These are phyloP conservation scores for Populus tomentosa DNA, from an alignment of 441 rosid species.

Conservation along the genomic window DNA sequence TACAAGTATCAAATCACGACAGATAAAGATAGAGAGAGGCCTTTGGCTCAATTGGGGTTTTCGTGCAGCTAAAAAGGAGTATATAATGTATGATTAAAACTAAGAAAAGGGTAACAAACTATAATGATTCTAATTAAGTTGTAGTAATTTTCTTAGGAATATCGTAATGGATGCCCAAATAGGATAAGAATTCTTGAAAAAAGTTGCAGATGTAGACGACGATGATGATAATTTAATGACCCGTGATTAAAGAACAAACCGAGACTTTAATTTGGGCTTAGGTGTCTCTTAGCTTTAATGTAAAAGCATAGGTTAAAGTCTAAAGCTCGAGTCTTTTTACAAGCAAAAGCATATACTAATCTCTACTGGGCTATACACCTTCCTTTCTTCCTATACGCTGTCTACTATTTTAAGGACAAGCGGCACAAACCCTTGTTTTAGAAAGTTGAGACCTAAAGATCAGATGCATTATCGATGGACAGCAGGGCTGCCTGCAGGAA, in stretches of 20 bases:
- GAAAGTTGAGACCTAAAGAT: slow-evolving; percentile 41
- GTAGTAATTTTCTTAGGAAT: background rate
- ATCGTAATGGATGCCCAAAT: background rate
- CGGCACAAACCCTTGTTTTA: slow-evolving; percentile 51
- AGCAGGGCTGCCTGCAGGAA: slow-evolving; percentile 28
- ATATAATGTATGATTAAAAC: background rate
- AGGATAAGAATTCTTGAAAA: background rate
- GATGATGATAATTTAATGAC: background rate
- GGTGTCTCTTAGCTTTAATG: slow-evolving; percentile 32
- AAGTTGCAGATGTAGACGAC: background rate
- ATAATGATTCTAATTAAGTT: background rate
- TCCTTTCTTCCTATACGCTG: slow-evolving; percentile 36
- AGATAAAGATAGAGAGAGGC: too few species aligned
- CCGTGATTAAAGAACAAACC: slow-evolving; percentile 15
- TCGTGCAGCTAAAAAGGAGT: too few species aligned
- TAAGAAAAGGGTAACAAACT: background rate
- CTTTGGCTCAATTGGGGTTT: too few species aligned
- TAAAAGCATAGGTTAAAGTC: slow-evolving; percentile 33
- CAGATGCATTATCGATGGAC: slow-evolving; percentile 32
- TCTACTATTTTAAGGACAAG: slow-evolving; percentile 52
- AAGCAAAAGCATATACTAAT: slow-evolving; percentile 29
- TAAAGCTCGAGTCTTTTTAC: slow-evolving; percentile 43
- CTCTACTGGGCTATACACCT: background rate
- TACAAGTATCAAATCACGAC: too few species aligned
- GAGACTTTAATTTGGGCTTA: slow-evolving; percentile 25